Evolutionary conservation across 1,284 basidiomycete genomes (phyloP).

Genomic region (Cutaneotrichosporon sp.): DNA sequence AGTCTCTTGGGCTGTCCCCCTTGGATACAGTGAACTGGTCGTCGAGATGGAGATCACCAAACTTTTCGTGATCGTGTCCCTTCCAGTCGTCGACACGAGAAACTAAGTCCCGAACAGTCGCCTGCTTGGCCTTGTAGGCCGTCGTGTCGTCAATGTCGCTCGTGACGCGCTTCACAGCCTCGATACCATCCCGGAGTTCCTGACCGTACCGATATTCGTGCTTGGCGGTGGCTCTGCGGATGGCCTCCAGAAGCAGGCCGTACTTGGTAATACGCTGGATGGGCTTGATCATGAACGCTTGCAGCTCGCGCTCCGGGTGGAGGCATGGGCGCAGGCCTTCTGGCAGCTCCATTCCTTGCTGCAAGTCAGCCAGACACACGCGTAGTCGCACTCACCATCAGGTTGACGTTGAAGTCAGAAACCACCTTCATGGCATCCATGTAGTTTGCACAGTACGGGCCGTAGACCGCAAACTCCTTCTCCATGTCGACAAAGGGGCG

Average conservation of each 20-base stretch:
- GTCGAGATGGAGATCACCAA: conserved; percentile 87
- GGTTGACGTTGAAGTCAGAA: conserved; percentile 74
- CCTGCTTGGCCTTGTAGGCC: conserved; percentile 65
- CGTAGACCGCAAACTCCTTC: conserved; percentile 88
- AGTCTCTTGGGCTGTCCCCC: conserved; percentile 92
- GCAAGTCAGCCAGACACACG: neutral
- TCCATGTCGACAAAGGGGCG: conserved; percentile 69
- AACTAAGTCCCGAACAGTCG: conserved; percentile 81
- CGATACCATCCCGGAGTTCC: conserved; percentile 77
- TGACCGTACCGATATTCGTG: conserved; percentile 64
- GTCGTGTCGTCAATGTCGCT: conserved; percentile 93
- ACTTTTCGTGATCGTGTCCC: conserved; percentile 89
- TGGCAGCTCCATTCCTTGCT: conserved; percentile 37
- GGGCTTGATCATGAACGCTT: conserved; percentile 73
- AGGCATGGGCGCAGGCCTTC: conserved; percentile 34
- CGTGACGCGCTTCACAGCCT: conserved; percentile 85
- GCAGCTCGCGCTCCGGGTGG: conserved; percentile 61
- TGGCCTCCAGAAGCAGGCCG: conserved; percentile 57
- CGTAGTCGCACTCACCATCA: conserved; percentile 59
- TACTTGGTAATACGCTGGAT: conserved; percentile 75
- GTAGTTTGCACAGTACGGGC: conserved; percentile 97
- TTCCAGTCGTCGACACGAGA: conserved; percentile 97
- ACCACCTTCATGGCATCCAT: conserved; percentile 79
- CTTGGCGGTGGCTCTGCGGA: conserved; percentile 40
- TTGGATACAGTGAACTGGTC: conserved; percentile 96